These are phyloP conservation scores for Tylopilus felleus DNA, from an alignment of 768 basidiomycete genomes.

Conservation along the genomic window DNA sequence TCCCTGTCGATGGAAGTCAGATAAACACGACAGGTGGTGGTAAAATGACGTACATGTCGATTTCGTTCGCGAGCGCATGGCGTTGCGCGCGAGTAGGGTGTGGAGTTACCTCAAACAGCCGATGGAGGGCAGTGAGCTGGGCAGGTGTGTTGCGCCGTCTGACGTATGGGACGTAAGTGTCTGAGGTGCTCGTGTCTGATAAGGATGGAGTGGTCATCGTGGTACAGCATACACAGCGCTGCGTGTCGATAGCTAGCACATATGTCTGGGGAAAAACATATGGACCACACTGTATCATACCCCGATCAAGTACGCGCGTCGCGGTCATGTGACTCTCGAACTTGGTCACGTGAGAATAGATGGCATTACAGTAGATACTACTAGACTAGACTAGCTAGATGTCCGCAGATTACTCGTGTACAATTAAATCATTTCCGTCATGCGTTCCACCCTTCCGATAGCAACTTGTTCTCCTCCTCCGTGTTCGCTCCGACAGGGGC, in stretches of 20 bases:
- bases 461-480: constrained; percentile 42
- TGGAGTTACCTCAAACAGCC: constrained; percentile 33
- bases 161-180: constrained; percentile 24
- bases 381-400: neutral
- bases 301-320: constrained; percentile 10
- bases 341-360: constrained; percentile 19
- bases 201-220: constrained; percentile 5
- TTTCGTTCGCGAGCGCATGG: constrained; percentile 35
- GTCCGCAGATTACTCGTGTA: neutral
- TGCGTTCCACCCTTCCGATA: constrained; percentile 18
- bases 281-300: constrained; percentile 14
- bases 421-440: constrained; percentile 6
- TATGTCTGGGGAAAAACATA: constrained; percentile 7
- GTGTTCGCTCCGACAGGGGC: constrained; percentile 39
- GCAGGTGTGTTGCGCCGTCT: constrained; percentile 32
- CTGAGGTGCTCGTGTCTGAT: neutral
- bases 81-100: constrained; percentile 45
- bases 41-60: constrained; percentile 33
- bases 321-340: constrained; percentile 25
- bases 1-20: constrained; percentile 42
- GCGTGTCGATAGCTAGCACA: neutral
- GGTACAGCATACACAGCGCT: neutral
- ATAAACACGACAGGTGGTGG: neutral
- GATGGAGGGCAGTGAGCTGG: constrained; percentile 35
- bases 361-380: constrained; percentile 5